Percentiles rank a stretch among this genome's conserved stretches.
These are phyloP conservation scores for Fonsecaea pedrosoi DNA, from an alignment of 2,329 filamentous ascomycete genomes.

Conservation along the genomic window DNA sequence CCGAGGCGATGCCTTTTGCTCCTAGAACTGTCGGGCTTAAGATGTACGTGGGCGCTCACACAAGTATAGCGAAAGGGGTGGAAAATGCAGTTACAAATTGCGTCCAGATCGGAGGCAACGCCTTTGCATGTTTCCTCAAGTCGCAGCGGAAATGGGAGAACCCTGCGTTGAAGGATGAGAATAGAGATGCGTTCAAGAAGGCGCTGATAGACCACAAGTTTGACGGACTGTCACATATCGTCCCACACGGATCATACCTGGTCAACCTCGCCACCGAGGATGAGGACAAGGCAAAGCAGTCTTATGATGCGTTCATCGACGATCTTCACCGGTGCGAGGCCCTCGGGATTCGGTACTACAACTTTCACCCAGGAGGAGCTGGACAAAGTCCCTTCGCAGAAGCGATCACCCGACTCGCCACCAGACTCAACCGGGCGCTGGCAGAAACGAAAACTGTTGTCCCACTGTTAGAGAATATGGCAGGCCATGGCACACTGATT, in stretches of 20 bases:
- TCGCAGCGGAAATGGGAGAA: conserved; percentile 95
- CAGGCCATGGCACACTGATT: conserved; percentile 83
- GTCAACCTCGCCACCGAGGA: conserved; percentile 93
- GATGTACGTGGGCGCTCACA: conserved; percentile 91
- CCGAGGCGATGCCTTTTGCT: conserved; percentile 68
- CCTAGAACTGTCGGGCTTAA: conserved; percentile 72
- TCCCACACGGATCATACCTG: conserved; percentile 95
- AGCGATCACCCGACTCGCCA: conserved; percentile 79
- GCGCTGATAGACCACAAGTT: conserved; percentile 74
- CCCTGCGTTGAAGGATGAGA: conserved; percentile 73
- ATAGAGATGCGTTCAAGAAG: conserved; percentile 71
- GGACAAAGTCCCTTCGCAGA: conserved; percentile 70
- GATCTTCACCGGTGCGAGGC: conserved; percentile 84
- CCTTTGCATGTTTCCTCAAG: conserved; percentile 94
- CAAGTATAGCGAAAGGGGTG: conserved; percentile 89
- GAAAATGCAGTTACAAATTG: conserved; percentile 85
- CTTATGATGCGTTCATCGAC: conserved; percentile 84
- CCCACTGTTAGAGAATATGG: conserved; percentile 95
- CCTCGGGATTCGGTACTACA: conserved; percentile 90
- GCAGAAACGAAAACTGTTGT: conserved; percentile 75
- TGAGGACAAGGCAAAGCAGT: conserved; percentile 78
- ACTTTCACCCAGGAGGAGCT: conserved; percentile 92
- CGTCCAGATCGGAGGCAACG: conserved; percentile 80
- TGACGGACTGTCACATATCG: conserved; percentile 71
- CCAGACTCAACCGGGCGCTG: conserved; percentile 82